These are phyloP conservation scores for Eucalyptus pumila DNA, from an alignment of 345 rosid genomes.

Conservation along the genomic window DNA sequence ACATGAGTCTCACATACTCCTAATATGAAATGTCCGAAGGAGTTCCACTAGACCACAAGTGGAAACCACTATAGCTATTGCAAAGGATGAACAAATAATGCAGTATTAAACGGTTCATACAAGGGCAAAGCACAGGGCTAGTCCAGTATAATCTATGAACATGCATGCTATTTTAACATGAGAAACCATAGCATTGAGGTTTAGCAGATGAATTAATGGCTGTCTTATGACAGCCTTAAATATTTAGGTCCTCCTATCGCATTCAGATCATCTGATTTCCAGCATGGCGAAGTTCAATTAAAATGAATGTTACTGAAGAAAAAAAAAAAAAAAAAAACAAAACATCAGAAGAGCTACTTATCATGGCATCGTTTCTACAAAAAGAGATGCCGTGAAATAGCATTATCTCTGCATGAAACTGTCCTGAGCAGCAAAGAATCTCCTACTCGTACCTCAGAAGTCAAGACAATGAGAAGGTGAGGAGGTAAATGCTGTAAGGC, in stretches of 20 bases:
- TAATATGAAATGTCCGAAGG: too few species aligned
- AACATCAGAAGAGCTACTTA: not conserved
- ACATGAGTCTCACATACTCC: too few species aligned
- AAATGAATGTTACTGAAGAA: not conserved
- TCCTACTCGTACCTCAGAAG: not conserved
- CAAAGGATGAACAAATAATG: too few species aligned
- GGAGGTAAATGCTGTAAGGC: not conserved
- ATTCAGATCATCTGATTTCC: not conserved
- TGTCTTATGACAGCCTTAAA: not conserved
- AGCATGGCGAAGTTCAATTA: not conserved
- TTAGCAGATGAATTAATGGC: not conserved
- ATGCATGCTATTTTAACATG: not conserved
- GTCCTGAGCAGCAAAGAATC: not conserved
- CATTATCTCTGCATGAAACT: not conserved
- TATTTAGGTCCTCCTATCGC: not conserved
- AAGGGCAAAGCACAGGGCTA: not conserved
- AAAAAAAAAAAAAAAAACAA: not conserved
- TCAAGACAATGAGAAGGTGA: not conserved
- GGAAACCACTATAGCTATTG: too few species aligned
- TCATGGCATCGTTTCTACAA: not conserved
- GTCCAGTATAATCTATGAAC: not conserved
- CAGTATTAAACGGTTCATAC: not conserved
- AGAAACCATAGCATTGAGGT: not conserved
- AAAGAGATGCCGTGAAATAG: not conserved
- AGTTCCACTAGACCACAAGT: too few species aligned